Evolutionary conservation across 2,329 filamentous ascomycete species (phyloP).

Genomic region (Mycosphaerella arachidis): DNA sequence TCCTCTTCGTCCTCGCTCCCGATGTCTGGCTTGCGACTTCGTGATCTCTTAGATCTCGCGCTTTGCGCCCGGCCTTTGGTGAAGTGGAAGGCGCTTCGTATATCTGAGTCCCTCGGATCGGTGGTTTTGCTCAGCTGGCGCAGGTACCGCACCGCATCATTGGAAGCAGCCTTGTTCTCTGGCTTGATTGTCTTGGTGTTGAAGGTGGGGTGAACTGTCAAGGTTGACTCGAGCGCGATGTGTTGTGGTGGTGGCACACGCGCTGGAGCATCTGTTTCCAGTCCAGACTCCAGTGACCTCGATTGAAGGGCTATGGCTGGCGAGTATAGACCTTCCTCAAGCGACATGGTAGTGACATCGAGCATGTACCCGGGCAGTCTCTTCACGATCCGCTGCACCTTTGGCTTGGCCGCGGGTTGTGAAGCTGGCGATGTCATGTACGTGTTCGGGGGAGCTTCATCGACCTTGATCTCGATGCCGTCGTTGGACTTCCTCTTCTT

Average conservation of each 20-base stretch:
- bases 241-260: constrained; percentile 67
- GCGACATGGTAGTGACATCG: constrained; percentile 31
- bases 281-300: constrained; percentile 56
- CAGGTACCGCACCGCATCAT: constrained; percentile 66
- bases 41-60: constrained; percentile 18
- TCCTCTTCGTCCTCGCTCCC: constrained; percentile 24
- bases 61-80: constrained; percentile 18
- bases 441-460: neutral
- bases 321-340: constrained; percentile 66
- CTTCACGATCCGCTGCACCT: constrained; percentile 10
- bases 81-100: constrained; percentile 71
- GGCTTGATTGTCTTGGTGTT: constrained; percentile 66
- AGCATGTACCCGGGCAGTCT: constrained; percentile 65
- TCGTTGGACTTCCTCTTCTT: neutral
- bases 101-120: constrained; percentile 65
- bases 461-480: neutral
- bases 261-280: constrained; percentile 44
- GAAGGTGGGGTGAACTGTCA: constrained; percentile 74
- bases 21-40: constrained; percentile 8
- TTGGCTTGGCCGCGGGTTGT: neutral
- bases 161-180: constrained; percentile 60
- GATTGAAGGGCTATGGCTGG: constrained; percentile 53
- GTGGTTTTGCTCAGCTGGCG: constrained; percentile 60
- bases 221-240: constrained; percentile 70
- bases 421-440: neutral